These are phyloP conservation scores for Fusarium burgessii DNA, from an alignment of 2,329 filamentous ascomycete species.

Conservation along the genomic window DNA sequence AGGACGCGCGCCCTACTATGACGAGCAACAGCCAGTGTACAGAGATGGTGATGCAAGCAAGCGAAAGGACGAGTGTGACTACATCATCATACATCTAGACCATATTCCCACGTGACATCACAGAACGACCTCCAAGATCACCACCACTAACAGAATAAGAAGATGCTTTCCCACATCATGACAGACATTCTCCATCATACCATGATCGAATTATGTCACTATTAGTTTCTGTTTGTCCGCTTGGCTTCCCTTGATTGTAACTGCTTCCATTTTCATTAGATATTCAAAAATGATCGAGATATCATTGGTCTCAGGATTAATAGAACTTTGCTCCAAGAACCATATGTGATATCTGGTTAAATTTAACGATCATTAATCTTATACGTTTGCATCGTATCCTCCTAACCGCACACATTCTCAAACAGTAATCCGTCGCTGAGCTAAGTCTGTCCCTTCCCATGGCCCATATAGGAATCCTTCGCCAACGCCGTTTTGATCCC, in stretches of 20 bases:
- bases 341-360: background rate
- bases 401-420: conserved; percentile 11
- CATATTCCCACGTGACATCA: conserved; percentile 32
- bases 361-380: conserved; percentile 26
- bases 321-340: background rate
- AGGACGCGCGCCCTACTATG: conserved; percentile 26
- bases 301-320: background rate
- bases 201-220: background rate
- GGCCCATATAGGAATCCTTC: conserved; percentile 11
- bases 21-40: conserved; percentile 30
- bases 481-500: conserved; percentile 40
- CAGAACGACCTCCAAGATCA: conserved; percentile 11
- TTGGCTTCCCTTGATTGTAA: background rate
- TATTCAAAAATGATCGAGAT: background rate
- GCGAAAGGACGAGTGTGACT: conserved; percentile 34
- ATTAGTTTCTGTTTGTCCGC: background rate
- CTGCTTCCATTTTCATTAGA: background rate
- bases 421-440: conserved; percentile 25
- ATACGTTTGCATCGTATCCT: conserved; percentile 43
- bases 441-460: conserved; percentile 15
- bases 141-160: conserved; percentile 1
- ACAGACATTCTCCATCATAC: background rate
- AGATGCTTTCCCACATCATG: conserved; percentile 7
- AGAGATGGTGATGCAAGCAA: conserved; percentile 21
- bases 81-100: conserved; percentile 34